phyloP scores from a whole-genome alignment of 1,139 yeast species.

The Wickerhamomyces sp. region DNA sequence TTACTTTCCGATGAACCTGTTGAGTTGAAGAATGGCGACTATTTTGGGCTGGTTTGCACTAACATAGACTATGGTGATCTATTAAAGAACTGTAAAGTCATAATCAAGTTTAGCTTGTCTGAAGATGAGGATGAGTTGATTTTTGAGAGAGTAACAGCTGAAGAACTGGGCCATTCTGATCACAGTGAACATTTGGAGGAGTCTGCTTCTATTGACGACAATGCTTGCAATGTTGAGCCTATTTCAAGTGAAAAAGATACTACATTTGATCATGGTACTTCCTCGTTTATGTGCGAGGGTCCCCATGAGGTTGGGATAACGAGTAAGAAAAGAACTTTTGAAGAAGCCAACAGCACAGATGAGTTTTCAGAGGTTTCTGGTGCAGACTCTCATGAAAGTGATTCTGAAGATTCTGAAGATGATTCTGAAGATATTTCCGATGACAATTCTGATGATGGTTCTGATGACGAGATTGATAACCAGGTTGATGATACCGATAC shows the following conservation, averaged over 20 bases:
- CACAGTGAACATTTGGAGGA: no score
- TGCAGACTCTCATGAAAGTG: neutral
- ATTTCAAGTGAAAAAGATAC: neutral
- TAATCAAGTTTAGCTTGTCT: neutral
- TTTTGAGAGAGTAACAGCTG: neutral
- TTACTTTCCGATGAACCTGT: slow-evolving; percentile 1
- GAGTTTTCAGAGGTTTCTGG: no score
- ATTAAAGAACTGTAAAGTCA: slow-evolving; percentile 3
- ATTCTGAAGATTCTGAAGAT: neutral
- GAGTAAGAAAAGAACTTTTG: neutral
- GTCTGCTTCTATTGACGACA: neutral
- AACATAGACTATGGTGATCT: neutral
- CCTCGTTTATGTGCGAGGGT: no score
- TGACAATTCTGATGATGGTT: neutral
- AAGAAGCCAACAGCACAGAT: neutral
- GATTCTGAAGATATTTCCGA: neutral
- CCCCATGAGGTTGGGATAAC: neutral
- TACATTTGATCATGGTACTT: neutral
- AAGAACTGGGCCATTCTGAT: neutral
- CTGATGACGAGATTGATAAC: slow-evolving; percentile 1
- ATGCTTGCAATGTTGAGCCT: no score
- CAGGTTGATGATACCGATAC: neutral
- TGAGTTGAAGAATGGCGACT: slow-evolving; percentile 2
- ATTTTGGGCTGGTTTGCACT: slow-evolving; percentile 7
- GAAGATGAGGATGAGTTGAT: neutral